These are phyloP conservation scores for Fusarium succisae DNA, from an alignment of 2,329 filamentous ascomycete genomes.

Conservation along the genomic window DNA sequence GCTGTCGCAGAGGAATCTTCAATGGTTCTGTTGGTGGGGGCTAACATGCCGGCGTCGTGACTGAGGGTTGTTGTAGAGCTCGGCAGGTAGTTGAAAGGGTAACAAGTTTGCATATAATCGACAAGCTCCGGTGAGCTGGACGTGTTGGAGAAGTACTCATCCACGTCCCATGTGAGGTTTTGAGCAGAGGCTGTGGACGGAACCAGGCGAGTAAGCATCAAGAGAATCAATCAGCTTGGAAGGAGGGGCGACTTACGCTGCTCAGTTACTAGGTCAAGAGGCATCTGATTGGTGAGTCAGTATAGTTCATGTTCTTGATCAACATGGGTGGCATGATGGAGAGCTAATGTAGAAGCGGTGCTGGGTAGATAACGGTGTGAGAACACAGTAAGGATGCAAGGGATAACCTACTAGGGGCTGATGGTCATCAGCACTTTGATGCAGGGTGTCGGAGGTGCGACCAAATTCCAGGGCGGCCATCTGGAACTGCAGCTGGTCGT, in stretches of 20 bases:
- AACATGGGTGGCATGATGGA: too few relatives aligned
- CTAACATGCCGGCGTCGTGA: background rate
- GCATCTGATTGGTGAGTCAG: too few relatives aligned
- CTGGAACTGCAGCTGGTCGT: too few relatives aligned
- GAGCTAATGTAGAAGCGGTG: too few relatives aligned
- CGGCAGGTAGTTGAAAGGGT: background rate
- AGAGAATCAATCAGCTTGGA: too few relatives aligned
- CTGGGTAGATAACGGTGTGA: too few relatives aligned
- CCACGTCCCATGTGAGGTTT: background rate
- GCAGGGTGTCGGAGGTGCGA: too few relatives aligned
- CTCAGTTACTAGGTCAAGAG: background rate
- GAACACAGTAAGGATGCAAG: too few relatives aligned
- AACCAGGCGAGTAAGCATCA: background rate
- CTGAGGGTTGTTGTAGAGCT: fast-evolving
- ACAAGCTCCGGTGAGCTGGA: background rate
- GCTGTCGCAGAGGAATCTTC: fast-evolving
- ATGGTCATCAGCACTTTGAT: too few relatives aligned
- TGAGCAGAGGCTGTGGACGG: background rate
- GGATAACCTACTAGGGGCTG: too few relatives aligned
- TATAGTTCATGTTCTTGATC: too few relatives aligned
- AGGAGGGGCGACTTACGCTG: background rate
- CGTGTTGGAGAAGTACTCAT: background rate
- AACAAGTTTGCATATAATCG: background rate
- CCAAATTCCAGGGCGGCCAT: too few relatives aligned
- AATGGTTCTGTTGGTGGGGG: fast-evolving